These are phyloP conservation scores for Neonectria magnoliae DNA, from an alignment of 2,329 filamentous ascomycete species.

Conservation along the genomic window DNA sequence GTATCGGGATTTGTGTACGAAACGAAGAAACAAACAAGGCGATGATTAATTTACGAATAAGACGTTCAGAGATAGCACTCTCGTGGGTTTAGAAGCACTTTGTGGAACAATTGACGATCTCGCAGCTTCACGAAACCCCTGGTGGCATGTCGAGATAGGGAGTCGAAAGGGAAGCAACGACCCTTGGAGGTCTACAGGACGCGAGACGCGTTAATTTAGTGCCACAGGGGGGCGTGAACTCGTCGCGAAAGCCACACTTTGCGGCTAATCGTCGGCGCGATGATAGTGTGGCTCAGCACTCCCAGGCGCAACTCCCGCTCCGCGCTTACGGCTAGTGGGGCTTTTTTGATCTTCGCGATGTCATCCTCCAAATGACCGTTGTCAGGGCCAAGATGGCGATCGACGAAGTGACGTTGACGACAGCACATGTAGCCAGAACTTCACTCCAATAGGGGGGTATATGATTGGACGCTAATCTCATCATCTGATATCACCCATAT, in stretches of 20 bases:
- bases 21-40: constrained; percentile 2
- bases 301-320: constrained; percentile 1
- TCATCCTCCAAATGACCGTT: constrained; percentile 26
- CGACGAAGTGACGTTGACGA: constrained; percentile 33
- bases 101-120: constrained; percentile 13
- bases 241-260: constrained; percentile 8
- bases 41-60: background rate
- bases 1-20: background rate
- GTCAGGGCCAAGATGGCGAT: constrained; percentile 34
- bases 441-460: constrained; percentile 14
- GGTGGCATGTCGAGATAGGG: constrained; percentile 10
- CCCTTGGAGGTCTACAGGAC: constrained; percentile 33
- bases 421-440: constrained; percentile 7
- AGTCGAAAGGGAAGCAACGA: constrained; percentile 29
- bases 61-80: background rate
- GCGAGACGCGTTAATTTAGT: constrained; percentile 49
- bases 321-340: constrained; percentile 34
- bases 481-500: constrained; percentile 10
- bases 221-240: constrained; percentile 36
- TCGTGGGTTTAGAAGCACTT: background rate
- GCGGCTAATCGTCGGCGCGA: constrained; percentile 33
- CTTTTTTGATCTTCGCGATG: constrained; percentile 32
- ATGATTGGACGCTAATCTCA: constrained; percentile 12
- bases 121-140: constrained; percentile 6
- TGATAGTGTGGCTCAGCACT: constrained; percentile 29